phyloP scores from a whole-genome alignment of 352 stramenopile genomes.

The Phytophthora vignae region DNA sequence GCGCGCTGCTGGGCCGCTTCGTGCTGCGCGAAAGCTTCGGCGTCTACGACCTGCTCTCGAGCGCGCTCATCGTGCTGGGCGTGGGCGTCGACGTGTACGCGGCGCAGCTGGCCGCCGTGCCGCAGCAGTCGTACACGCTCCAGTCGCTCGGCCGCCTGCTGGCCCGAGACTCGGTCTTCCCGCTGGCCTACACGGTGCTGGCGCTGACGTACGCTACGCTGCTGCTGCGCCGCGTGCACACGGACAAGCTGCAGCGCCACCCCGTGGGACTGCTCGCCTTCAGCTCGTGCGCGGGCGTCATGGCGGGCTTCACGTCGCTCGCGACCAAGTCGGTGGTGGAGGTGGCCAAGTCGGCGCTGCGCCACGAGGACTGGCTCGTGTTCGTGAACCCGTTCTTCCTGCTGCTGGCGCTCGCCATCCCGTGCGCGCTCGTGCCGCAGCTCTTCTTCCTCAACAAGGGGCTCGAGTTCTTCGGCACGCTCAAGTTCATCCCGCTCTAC shows the following conservation, averaged over 20 bases:
- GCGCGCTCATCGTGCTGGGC: slow-evolving; percentile 67
- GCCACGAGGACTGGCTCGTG: slow-evolving; percentile 46
- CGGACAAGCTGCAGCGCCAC: slow-evolving; percentile 57
- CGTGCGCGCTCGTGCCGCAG: slow-evolving; percentile 67
- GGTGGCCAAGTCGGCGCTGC: slow-evolving; percentile 61
- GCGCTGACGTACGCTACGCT: slow-evolving; percentile 57
- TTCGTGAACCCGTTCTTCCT: slow-evolving; percentile 78
- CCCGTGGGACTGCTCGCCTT: slow-evolving; percentile 70
- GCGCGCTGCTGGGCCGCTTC: slow-evolving; percentile 68
- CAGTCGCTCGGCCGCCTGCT: slow-evolving; percentile 54
- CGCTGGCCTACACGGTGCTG: slow-evolving; percentile 57
- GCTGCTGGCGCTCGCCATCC: slow-evolving; percentile 64
- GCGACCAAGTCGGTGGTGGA: slow-evolving; percentile 81
- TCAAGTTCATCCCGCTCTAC: slow-evolving; percentile 86
- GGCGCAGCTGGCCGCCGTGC: slow-evolving; percentile 52
- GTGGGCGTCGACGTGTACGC: slow-evolving; percentile 72
- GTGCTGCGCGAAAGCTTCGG: slow-evolving; percentile 66
- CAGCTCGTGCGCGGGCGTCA: slow-evolving; percentile 76
- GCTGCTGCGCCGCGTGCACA: slow-evolving; percentile 64
- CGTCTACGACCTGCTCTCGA: slow-evolving; percentile 62
- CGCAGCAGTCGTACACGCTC: slow-evolving; percentile 66
- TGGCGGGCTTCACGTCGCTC: slow-evolving; percentile 81
- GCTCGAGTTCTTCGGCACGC: slow-evolving; percentile 78
- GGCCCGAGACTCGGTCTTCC: slow-evolving; percentile 66
- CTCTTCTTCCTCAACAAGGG: slow-evolving; percentile 85